These are phyloP conservation scores for Microcos paniculata DNA, from an alignment of 345 rosid species.

Conservation along the genomic window DNA sequence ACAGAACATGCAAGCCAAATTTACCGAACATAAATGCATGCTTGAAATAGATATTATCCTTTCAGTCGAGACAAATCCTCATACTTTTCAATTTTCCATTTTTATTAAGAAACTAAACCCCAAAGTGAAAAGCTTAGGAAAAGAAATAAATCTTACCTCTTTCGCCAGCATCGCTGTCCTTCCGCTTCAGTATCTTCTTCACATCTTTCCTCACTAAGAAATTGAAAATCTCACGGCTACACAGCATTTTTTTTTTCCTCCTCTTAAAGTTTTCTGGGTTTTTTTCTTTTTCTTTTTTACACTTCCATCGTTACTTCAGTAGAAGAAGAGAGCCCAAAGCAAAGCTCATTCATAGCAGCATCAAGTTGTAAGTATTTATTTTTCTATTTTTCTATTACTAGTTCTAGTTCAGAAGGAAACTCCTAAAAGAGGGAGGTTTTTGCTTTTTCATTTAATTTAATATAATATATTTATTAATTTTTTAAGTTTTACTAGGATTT, in stretches of 20 bases:
- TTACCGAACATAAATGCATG: background rate
- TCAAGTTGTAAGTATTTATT: background rate
- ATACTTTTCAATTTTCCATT: background rate
- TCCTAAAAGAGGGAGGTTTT: background rate
- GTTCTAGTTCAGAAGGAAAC: background rate
- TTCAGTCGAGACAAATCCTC: background rate
- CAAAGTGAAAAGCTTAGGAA: background rate
- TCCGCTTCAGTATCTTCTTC: conserved; percentile 82
- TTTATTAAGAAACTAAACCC: too few species aligned
- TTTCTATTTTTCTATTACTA: background rate
- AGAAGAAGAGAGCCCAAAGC: background rate
- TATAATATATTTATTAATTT: background rate
- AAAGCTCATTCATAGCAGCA: background rate
- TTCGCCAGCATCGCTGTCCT: conserved; percentile 92
- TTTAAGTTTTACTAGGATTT: background rate
- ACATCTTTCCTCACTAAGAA: conserved; percentile 54
- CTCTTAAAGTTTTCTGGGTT: background rate
- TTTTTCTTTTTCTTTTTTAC: background rate
- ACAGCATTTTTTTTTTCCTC: conserved; percentile 15
- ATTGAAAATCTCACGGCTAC: conserved; percentile 37
- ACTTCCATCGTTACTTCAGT: background rate
- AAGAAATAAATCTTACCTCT: conserved; percentile 34
- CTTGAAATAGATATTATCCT: background rate
- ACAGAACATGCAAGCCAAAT: background rate
- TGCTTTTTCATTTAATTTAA: background rate